A percentile compares a stretch with the other conserved stretches of the same genome.
Evolutionary conservation across 768 basidiomycete genomes (phyloP).

Genomic region (Collybia mongolica): DNA sequence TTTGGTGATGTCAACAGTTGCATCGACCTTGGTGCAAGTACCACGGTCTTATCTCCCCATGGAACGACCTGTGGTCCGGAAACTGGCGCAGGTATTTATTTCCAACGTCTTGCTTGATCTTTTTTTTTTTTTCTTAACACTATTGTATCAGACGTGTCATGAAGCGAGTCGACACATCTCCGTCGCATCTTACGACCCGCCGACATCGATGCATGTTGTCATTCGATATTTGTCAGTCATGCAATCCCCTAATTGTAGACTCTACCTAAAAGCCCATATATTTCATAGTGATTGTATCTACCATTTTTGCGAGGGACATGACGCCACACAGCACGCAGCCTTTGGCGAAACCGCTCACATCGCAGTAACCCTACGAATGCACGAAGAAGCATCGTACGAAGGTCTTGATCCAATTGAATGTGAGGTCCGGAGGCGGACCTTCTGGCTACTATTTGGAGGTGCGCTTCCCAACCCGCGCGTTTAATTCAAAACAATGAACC

Average conservation of each 20-base stretch:
- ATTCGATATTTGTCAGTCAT: constrained; percentile 82
- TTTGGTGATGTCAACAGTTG: constrained; percentile 85
- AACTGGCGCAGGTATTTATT: constrained; percentile 57
- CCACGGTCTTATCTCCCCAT: constrained; percentile 87
- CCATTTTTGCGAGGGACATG: constrained; percentile 87
- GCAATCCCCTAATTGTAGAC: constrained; percentile 1
- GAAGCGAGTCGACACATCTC: constrained; percentile 83
- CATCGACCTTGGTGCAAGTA: constrained; percentile 85
- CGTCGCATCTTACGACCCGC: constrained; percentile 79
- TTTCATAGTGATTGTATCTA: constrained; percentile 71
- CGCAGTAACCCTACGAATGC: constrained; percentile 79
- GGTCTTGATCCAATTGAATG: constrained; percentile 84
- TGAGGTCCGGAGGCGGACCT: constrained; percentile 81
- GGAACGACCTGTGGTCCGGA: constrained; percentile 81
- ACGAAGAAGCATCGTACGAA: constrained; percentile 83
- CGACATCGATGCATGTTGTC: constrained; percentile 80
- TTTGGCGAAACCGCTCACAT: constrained; percentile 87
- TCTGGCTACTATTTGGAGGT: constrained; percentile 92
- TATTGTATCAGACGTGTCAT: constrained; percentile 57
- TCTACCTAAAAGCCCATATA: constrained; percentile 3
- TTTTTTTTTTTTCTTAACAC: constrained; percentile 1
- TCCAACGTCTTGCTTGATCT: neutral
- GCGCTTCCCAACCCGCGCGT: constrained; percentile 18
- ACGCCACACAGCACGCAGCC: constrained; percentile 83
- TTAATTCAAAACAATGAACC: neutral